Percentiles rank a stretch among this genome's conserved stretches.
These are phyloP conservation scores for Epichloe bromicola DNA, from an alignment of 2,329 filamentous ascomycete species.

Conservation along the genomic window DNA sequence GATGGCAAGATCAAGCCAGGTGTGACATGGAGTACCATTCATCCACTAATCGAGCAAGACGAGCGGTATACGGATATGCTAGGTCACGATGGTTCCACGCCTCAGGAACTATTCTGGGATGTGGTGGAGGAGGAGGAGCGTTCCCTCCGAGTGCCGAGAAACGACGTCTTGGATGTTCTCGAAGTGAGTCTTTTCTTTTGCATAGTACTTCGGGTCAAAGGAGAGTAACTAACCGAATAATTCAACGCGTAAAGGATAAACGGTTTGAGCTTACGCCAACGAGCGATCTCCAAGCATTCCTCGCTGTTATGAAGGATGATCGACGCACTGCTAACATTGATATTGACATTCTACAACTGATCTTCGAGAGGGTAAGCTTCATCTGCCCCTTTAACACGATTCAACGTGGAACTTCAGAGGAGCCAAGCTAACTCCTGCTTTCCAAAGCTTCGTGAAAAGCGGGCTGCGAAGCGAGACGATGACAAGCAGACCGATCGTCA, in stretches of 20 bases:
- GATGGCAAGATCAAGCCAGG: constrained; percentile 78
- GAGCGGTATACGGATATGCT: constrained; percentile 72
- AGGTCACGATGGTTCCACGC: constrained; percentile 71
- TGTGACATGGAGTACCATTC: constrained; percentile 77
- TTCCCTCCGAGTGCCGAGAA: constrained; percentile 65
- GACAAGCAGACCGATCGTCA: constrained; percentile 76
- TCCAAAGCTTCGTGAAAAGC: constrained; percentile 66
- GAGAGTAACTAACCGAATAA: constrained; percentile 6
- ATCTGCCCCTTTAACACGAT: neutral
- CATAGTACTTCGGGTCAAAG: neutral
- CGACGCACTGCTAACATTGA: constrained; percentile 79
- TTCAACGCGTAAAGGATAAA: constrained; percentile 49
- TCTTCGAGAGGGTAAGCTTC: constrained; percentile 62
- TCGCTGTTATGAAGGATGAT: constrained; percentile 70
- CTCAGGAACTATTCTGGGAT: constrained; percentile 93
- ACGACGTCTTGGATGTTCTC: constrained; percentile 76
- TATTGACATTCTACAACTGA: constrained; percentile 61
- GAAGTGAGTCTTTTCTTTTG: constrained; percentile 50
- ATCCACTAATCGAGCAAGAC: constrained; percentile 64
- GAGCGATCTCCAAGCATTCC: constrained; percentile 82
- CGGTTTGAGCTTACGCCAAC: constrained; percentile 80
- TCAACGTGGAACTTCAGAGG: too few relatives aligned
- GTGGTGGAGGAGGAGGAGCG: constrained; percentile 87
- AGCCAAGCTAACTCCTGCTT: neutral
- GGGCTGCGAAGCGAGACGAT: constrained; percentile 68